A percentile compares a stretch with the other conserved stretches of the same genome.
Evolutionary conservation across 2,329 filamentous ascomycete genomes (phyloP).

Genomic region (Colletotrichum viniferum): DNA sequence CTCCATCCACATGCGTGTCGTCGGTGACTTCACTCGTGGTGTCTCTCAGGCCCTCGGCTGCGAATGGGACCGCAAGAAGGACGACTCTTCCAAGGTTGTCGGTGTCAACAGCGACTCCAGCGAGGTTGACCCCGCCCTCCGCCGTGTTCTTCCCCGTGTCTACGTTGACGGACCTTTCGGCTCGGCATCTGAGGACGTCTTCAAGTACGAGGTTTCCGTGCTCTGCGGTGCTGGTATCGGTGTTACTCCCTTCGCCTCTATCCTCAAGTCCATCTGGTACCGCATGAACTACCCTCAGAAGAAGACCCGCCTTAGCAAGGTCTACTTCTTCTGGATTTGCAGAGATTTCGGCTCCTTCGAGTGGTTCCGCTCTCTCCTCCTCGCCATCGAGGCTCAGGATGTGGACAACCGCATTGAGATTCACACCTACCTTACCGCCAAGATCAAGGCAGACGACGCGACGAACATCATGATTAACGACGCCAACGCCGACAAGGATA

Average conservation of each 20-base stretch:
- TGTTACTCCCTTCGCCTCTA: slow-evolving; percentile 85
- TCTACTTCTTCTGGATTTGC: slow-evolving; percentile 95
- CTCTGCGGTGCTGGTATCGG: slow-evolving; percentile 85
- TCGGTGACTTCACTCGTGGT: slow-evolving; percentile 79
- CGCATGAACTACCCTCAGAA: slow-evolving; percentile 86
- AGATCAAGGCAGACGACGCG: slow-evolving; percentile 84
- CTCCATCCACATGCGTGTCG: slow-evolving; percentile 81
- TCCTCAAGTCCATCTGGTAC: slow-evolving; percentile 93
- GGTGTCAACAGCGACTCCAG: slow-evolving; percentile 65
- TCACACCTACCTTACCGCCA: slow-evolving; percentile 85
- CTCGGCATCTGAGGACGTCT: slow-evolving; percentile 85
- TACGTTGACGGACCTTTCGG: slow-evolving; percentile 88
- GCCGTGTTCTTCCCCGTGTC: slow-evolving; percentile 76
- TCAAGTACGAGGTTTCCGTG: slow-evolving; percentile 83
- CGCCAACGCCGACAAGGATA: slow-evolving; percentile 81
- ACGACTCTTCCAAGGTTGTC: slow-evolving; percentile 68
- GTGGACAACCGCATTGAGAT: slow-evolving; percentile 86
- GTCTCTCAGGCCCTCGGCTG: slow-evolving; percentile 76
- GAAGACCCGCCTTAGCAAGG: slow-evolving; percentile 80
- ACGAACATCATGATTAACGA: slow-evolving; percentile 95
- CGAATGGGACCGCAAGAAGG: slow-evolving; percentile 67
- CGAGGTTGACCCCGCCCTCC: slow-evolving; percentile 72
- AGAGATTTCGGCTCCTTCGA: slow-evolving; percentile 87
- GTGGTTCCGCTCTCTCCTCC: slow-evolving; percentile 84
- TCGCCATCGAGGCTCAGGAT: slow-evolving; percentile 87